These are phyloP conservation scores for Ulmus americana DNA, from an alignment of 331 rosid genomes.

Conservation along the genomic window DNA sequence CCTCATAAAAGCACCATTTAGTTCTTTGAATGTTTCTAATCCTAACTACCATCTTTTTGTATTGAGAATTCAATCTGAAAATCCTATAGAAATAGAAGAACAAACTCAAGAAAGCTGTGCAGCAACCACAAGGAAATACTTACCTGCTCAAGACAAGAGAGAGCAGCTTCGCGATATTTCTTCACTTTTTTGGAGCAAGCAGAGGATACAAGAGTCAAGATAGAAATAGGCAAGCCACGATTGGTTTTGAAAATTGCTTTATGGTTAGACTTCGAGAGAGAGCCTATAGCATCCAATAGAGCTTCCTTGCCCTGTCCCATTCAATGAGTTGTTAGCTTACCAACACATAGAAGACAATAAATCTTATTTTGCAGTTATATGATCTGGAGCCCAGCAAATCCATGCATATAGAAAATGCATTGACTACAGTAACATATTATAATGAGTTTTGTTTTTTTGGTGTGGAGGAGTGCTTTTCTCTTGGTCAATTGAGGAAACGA, in stretches of 20 bases:
- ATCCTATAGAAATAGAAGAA: not conserved
- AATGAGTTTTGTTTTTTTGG: not conserved
- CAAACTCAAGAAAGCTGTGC: not conserved
- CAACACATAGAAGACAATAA: not conserved
- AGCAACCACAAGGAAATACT: conserved; percentile 6
- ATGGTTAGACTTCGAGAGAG: conserved; percentile 77
- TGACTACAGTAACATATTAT: not conserved
- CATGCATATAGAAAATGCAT: not conserved
- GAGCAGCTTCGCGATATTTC: conserved; percentile 81
- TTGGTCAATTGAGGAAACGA: not conserved
- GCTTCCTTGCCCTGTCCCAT: conserved; percentile 79
- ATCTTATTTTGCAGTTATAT: not conserved
- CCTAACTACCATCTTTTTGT: no score
- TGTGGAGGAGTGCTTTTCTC: not conserved
- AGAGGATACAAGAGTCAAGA: conserved; percentile 58
- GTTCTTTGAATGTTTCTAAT: no score
- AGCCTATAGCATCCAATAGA: conserved; percentile 61
- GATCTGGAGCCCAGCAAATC: not conserved
- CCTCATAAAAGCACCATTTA: no score
- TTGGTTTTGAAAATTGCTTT: conserved; percentile 48
- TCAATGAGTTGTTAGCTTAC: conserved; percentile 1
- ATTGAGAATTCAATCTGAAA: no score
- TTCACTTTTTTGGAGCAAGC: conserved; percentile 75
- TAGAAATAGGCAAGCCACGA: conserved; percentile 53
- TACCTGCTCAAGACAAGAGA: conserved; percentile 80